A percentile compares a stretch with the other conserved stretches of the same genome.
These are phyloP conservation scores for Malus hybrid DNA, from an alignment of 331 rosid species.

Conservation along the genomic window DNA sequence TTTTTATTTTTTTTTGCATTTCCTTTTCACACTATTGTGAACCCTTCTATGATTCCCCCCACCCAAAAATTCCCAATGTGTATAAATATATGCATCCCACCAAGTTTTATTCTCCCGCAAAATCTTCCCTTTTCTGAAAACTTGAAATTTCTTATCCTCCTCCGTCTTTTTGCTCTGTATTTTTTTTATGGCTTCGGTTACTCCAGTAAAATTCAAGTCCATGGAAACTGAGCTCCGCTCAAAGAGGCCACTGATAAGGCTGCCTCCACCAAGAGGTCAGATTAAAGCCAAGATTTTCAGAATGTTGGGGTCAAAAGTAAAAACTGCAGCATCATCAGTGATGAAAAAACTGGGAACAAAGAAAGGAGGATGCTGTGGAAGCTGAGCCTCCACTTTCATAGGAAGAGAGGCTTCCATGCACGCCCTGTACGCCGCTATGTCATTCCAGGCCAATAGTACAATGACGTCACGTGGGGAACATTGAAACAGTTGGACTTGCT, in stretches of 20 bases:
- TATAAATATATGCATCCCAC: background rate
- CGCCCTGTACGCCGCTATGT: background rate
- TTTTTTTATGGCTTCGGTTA: background rate
- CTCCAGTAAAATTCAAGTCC: background rate
- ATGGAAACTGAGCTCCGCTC: background rate
- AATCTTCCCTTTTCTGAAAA: background rate
- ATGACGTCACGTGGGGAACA: too few relatives aligned
- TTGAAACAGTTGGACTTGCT: background rate
- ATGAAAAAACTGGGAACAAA: background rate
- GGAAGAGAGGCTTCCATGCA: background rate
- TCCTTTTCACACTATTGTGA: constrained; percentile 9
- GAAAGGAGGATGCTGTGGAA: constrained; percentile 7
- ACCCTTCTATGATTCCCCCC: background rate
- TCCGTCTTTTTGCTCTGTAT: background rate
- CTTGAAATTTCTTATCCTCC: background rate
- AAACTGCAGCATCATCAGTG: background rate
- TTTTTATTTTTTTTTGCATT: background rate
- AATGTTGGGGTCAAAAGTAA: background rate
- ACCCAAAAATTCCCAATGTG: background rate
- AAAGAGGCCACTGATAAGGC: background rate
- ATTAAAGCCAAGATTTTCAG: constrained; percentile 1
- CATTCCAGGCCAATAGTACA: background rate
- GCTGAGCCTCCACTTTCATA: background rate
- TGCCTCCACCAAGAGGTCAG: constrained; percentile 5
- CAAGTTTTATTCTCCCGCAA: background rate